Percentiles rank a stretch among this genome's conserved stretches.
phyloP scores from a whole-genome alignment of 2,329 filamentous ascomycete species.

The Pseudopithomyces maydicus region DNA sequence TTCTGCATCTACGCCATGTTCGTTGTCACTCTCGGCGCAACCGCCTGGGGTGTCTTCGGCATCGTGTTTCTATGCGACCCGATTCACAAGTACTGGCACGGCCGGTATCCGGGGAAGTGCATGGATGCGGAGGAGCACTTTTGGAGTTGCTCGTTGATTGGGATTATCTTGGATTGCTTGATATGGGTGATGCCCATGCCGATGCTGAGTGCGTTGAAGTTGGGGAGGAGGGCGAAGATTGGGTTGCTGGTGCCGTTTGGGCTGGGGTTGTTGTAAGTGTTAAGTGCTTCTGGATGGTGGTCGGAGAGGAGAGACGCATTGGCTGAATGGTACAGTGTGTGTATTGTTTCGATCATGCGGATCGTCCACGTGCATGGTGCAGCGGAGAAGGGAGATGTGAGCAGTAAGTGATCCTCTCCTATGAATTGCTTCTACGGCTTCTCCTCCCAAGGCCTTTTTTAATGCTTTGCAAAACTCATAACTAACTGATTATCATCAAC shows the following conservation, averaged over 20 bases:
- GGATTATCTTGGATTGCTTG: slow-evolving; percentile 35
- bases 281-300: background rate
- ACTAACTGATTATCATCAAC: no score
- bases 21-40: slow-evolving; percentile 20
- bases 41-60: slow-evolving; percentile 33
- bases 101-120: slow-evolving; percentile 23
- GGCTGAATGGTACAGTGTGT: slow-evolving; percentile 24
- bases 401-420: slow-evolving; percentile 22
- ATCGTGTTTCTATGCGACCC: slow-evolving; percentile 36
- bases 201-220: slow-evolving; percentile 31
- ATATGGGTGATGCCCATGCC: slow-evolving; percentile 40
- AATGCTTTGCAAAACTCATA: background rate
- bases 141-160: slow-evolving; percentile 29
- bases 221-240: slow-evolving; percentile 40
- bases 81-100: slow-evolving; percentile 32
- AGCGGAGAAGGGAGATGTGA: slow-evolving; percentile 21
- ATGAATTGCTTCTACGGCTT: background rate
- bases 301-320: background rate
- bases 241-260: slow-evolving; percentile 41
- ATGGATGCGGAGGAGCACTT: slow-evolving; percentile 31
- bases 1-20: slow-evolving; percentile 23
- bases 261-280: slow-evolving; percentile 25
- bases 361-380: slow-evolving; percentile 30
- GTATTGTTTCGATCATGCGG: slow-evolving; percentile 35
- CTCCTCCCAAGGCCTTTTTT: background rate